A percentile compares a stretch with the other conserved stretches of the same genome.
Conservation (phyloP, 2,329 filamentous ascomycete genomes). For the Trichoderma aggressivum region DNA sequence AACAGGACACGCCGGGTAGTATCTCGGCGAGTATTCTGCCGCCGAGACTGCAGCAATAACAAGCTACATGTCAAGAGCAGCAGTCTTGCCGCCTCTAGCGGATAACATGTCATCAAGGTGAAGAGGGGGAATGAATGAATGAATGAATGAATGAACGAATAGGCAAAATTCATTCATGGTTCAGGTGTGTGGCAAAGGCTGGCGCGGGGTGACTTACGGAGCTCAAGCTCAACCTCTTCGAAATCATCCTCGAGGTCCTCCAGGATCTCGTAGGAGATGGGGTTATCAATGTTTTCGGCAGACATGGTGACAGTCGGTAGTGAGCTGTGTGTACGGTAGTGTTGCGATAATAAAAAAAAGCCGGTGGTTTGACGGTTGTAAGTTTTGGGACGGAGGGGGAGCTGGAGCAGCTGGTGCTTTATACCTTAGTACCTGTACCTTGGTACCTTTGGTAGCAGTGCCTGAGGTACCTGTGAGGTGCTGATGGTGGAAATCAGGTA, state of each 20-base stretch:
- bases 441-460: not conserved
- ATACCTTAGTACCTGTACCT: not conserved
- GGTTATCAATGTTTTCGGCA: conserved; percentile 36
- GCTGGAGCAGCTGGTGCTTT: not conserved
- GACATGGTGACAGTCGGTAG: conserved; percentile 33
- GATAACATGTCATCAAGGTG: not conserved
- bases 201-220: conserved; percentile 61
- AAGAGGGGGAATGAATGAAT: not conserved
- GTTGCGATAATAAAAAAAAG: not conserved
- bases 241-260: conserved; percentile 79
- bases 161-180: not conserved
- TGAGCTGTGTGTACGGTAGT: conserved; percentile 13
- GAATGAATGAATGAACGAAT: not conserved
- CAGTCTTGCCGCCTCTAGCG: not conserved
- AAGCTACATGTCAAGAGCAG: not conserved
- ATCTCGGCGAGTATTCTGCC: not conserved
- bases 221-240: conserved; percentile 75
- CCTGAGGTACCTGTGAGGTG: not conserved
- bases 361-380: not conserved
- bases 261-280: conserved; percentile 71
- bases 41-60: not conserved
- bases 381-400: not conserved
- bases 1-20: not conserved
- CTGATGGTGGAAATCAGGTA: not conserved
- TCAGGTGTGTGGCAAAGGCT: not conserved